Evolutionary conservation across 441 rosid genomes (phyloP).

Genomic region (Gossypium gossypioides): DNA sequence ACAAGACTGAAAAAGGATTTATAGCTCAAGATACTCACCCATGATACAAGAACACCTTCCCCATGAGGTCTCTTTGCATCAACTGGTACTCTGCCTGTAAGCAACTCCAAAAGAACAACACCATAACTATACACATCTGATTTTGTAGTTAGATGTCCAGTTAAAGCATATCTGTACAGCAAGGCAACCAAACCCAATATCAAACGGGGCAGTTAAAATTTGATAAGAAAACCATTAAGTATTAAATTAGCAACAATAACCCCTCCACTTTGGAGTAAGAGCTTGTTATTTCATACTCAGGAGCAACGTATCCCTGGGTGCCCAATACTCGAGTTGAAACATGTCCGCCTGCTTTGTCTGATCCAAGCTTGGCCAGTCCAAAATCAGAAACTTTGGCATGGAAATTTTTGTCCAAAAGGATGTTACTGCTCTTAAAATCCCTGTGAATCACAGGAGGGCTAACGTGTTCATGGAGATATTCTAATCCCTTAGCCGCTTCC

Average conservation of each 20-base stretch:
- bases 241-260: neutral
- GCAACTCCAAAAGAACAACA: constrained; percentile 60
- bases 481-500: constrained; percentile 70
- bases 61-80: constrained; percentile 58
- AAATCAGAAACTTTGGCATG: constrained; percentile 68
- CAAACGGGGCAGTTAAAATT: neutral
- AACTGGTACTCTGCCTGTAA: constrained; percentile 62
- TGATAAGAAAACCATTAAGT: neutral
- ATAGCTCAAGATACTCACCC: constrained; percentile 32
- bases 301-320: constrained; percentile 71
- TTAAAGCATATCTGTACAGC: constrained; percentile 48
- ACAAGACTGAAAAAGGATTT: neutral
- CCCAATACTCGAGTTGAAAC: constrained; percentile 78
- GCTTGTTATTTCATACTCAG: constrained; percentile 39
- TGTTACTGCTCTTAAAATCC: constrained; percentile 70
- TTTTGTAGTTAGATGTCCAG: constrained; percentile 65
- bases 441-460: constrained; percentile 64
- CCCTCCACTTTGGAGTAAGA: neutral
- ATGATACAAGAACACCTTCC: constrained; percentile 56
- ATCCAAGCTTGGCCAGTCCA: constrained; percentile 70
- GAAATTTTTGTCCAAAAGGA: constrained; percentile 49
- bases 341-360: constrained; percentile 88
- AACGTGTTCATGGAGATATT: constrained; percentile 61
- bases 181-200: neutral
- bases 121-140: constrained; percentile 74